Percentiles rank a stretch among this genome's conserved stretches.
phyloP scores from a whole-genome alignment of 352 stramenopile genomes.

The Paralagenidium karlingii region DNA sequence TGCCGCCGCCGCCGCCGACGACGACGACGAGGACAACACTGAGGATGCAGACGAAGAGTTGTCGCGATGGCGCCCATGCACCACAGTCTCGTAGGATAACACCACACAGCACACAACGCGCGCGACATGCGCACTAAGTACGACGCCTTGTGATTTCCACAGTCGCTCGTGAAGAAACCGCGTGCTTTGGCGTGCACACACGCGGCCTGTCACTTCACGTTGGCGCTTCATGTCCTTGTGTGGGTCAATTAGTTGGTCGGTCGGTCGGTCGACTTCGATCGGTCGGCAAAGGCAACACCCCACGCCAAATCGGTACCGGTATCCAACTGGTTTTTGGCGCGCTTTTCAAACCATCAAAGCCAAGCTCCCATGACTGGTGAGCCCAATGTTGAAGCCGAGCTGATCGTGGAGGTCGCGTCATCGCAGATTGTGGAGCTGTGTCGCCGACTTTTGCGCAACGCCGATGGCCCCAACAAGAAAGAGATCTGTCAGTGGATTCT shows the following conservation, averaged over 20 bases:
- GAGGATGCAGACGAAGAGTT: no score
- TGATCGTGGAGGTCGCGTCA: constrained; percentile 31
- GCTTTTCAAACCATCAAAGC: background rate
- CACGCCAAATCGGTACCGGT: background rate
- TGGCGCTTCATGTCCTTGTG: constrained; percentile 4
- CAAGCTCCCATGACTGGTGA: background rate
- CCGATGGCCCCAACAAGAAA: constrained; percentile 1
- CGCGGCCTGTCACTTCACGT: no score
- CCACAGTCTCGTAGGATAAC: no score
- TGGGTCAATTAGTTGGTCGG: constrained; percentile 2
- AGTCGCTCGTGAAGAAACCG: no score
- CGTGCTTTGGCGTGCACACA: no score
- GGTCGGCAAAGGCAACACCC: constrained; percentile 3
- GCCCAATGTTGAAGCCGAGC: constrained; percentile 16
- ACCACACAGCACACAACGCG: no score
- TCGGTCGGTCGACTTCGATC: constrained; percentile 2
- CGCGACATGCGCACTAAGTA: no score
- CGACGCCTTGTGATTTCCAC: no score
- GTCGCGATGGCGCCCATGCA: no score
- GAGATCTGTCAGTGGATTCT: constrained; percentile 46
- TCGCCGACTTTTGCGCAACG: constrained; percentile 35
- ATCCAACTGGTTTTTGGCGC: background rate
- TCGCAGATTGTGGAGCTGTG: constrained; percentile 29
- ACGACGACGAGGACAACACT: no score
- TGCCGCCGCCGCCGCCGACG: no score